Evolutionary conservation across 2,329 filamentous ascomycete genomes (phyloP).

Genomic region (Pestalotiopsis fici): DNA sequence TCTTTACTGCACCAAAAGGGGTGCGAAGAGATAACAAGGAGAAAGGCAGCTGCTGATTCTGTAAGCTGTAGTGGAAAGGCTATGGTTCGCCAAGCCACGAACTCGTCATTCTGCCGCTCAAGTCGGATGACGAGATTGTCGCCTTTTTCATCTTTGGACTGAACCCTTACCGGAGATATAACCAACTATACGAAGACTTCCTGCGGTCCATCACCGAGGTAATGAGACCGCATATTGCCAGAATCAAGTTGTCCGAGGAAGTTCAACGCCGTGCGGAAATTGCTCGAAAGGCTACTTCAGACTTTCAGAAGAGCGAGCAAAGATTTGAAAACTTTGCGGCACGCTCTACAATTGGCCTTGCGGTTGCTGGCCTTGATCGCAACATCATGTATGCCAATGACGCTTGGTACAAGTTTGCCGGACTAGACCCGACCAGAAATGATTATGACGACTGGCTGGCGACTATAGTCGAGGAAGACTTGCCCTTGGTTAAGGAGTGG

Average conservation of each 20-base stretch:
- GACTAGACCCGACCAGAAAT: conserved; percentile 16
- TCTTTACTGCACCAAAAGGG: too few species aligned
- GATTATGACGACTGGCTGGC: conserved; percentile 18
- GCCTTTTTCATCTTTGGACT: conserved; percentile 25
- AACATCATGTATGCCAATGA: conserved; percentile 26
- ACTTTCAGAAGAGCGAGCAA: conserved; percentile 23
- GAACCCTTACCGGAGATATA: conserved; percentile 22
- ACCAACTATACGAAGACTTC: conserved; percentile 20
- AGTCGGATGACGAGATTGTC: conserved; percentile 15
- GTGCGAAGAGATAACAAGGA: too few species aligned
- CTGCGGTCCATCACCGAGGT: conserved; percentile 20
- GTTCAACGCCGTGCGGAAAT: conserved; percentile 22
- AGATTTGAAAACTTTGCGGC: conserved; percentile 26
- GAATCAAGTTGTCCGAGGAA: conserved; percentile 21
- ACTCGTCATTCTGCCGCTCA: conserved; percentile 21
- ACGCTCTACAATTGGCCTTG: conserved; percentile 24
- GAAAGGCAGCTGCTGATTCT: background rate
- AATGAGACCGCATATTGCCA: conserved; percentile 20
- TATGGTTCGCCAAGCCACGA: conserved; percentile 17
- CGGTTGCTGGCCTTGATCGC: conserved; percentile 19
- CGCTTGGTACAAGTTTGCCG: conserved; percentile 24
- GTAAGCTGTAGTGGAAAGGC: conserved; percentile 15
- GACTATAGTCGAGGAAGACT: conserved; percentile 21
- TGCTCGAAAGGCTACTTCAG: conserved; percentile 19
- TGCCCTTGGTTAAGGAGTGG: conserved; percentile 21